Evolutionary conservation across 768 basidiomycete species (phyloP), one percentile per base, ranked within the genome.

Genomic region (Phanerochaete sordida): DNA sequence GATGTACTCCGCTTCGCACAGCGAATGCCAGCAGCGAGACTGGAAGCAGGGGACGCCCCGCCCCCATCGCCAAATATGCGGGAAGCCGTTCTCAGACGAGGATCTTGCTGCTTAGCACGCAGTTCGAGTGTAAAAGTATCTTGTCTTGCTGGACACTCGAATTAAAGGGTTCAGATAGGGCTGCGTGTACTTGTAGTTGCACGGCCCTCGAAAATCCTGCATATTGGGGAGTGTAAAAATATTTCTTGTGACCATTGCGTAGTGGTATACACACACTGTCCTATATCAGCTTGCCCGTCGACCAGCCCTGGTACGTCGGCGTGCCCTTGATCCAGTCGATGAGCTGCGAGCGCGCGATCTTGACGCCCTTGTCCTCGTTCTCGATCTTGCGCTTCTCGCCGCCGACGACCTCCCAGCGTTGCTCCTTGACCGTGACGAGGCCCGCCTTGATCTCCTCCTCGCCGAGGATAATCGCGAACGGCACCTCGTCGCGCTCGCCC

Each of bases 391-490:
- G 77, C 75, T 90, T 92, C 76, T 84, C 81, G 43, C 88, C 90
- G 37, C 87, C 85, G 12, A 85, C 78, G 24, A 90, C 66, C 67
- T 90, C 83, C 91, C 91, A 93, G 53, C 75, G 81, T 73, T 98
- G 96, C 72, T 95, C 88, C 77, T 98, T 98, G 58, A 99, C 91
- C 37, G 87, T 84, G 30, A 97, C 93, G 39, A 90, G 75, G 3
- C 96, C 97, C 48, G 83, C 81, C 68, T 85, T 86, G 58, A 94
- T 76, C 76, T 99, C 96, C 58, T 90, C 88, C 1, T 81, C 83
- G 9, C 94, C 95, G n/a, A 98, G 76, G 64, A 98, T 91, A 58
- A 98, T 82, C 1, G 90, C 95, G 73, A 93, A 97, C 0, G 95
- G 96, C 44, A 93, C 92, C 64, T 93, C 88, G 68, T 98, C 95